phyloP scores from a whole-genome alignment of 495 filamentous ascomycete species.

The Penicillium antarcticum region DNA sequence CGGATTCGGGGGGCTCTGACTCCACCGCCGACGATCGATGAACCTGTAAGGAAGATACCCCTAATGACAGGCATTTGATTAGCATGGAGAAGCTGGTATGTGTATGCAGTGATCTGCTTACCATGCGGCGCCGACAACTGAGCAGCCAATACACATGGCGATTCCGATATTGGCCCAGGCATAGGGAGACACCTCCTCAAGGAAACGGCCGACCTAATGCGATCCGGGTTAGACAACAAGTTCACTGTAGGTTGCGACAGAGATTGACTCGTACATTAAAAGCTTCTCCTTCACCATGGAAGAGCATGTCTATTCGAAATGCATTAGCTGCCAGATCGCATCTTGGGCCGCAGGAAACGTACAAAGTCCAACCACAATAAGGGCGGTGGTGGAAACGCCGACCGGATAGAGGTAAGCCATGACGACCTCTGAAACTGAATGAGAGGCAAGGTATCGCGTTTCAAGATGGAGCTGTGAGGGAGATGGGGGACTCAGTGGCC shows the following conservation, averaged over 20 bases:
- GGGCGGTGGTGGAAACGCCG: constrained; percentile 64
- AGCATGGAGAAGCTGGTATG: constrained; percentile 11
- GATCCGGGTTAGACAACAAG: constrained; percentile 19
- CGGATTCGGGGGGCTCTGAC: constrained; percentile 94
- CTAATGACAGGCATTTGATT: constrained; percentile 46
- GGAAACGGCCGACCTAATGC: constrained; percentile 81
- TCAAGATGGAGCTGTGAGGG: constrained; percentile 6
- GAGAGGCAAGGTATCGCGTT: constrained; percentile 19
- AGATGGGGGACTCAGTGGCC: constrained; percentile 26
- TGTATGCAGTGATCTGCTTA: constrained; percentile 42
- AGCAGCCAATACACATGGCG: constrained; percentile 89
- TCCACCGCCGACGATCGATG: constrained; percentile 96
- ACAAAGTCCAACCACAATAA: constrained; percentile 89
- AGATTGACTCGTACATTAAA: constrained; percentile 73
- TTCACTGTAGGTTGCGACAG: too few relatives aligned
- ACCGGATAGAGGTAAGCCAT: constrained; percentile 62
- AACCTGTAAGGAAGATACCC: constrained; percentile 98
- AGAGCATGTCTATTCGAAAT: constrained; percentile 79
- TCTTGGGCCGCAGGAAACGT: constrained; percentile 30
- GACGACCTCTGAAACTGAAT: constrained; percentile 29
- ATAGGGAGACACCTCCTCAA: constrained; percentile 91
- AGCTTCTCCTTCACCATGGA: constrained; percentile 89
- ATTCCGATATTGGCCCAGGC: constrained; percentile 91
- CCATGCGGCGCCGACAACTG: constrained; percentile 97
- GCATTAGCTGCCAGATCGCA: constrained; percentile 23